Conservation (phyloP, 768 basidiomycete genomes). For the Galerina marginata region DNA sequence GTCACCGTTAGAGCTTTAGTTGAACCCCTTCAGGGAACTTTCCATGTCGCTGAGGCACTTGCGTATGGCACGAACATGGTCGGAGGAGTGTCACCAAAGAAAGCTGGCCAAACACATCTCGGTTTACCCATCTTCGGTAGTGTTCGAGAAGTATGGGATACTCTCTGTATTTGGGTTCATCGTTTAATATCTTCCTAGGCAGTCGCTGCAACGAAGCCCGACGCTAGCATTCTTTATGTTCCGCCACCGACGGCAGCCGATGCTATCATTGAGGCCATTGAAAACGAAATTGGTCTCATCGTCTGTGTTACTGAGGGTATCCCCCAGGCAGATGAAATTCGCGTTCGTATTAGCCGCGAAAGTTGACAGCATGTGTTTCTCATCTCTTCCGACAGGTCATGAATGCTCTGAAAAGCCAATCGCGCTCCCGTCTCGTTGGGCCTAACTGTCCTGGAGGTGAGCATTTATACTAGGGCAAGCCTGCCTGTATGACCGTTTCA, state of each 20-base stretch:
- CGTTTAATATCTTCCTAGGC: conserved; percentile 56
- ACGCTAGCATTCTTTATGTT: conserved; percentile 96
- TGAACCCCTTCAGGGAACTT: conserved; percentile 75
- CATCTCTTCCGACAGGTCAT: conserved; percentile 65
- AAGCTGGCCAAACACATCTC: conserved; percentile 94
- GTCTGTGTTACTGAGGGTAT: conserved; percentile 99
- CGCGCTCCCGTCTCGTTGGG: conserved; percentile 93
- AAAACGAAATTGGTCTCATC: conserved; percentile 96
- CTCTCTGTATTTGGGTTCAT: background rate
- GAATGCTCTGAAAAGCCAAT: conserved; percentile 93
- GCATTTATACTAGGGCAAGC: conserved; percentile 12
- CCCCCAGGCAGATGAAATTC: conserved; percentile 96
- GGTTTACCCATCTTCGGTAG: conserved; percentile 93
- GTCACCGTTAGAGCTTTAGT: background rate
- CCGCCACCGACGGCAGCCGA: conserved; percentile 96
- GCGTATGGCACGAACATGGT: conserved; percentile 98
- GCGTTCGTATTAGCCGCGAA: conserved; percentile 57
- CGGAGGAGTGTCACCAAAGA: conserved; percentile 95
- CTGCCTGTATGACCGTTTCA: background rate
- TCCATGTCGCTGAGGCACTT: conserved; percentile 93
- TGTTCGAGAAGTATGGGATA: conserved; percentile 77
- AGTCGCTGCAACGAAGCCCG: conserved; percentile 82
- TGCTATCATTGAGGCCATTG: conserved; percentile 98
- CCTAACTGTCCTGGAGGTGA: conserved; percentile 93
- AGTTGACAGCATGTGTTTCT: background rate